A percentile compares a stretch with the other conserved stretches of the same genome.
phyloP scores from a whole-genome alignment of 2,329 filamentous ascomycete genomes.

The Cercospora canescens region DNA sequence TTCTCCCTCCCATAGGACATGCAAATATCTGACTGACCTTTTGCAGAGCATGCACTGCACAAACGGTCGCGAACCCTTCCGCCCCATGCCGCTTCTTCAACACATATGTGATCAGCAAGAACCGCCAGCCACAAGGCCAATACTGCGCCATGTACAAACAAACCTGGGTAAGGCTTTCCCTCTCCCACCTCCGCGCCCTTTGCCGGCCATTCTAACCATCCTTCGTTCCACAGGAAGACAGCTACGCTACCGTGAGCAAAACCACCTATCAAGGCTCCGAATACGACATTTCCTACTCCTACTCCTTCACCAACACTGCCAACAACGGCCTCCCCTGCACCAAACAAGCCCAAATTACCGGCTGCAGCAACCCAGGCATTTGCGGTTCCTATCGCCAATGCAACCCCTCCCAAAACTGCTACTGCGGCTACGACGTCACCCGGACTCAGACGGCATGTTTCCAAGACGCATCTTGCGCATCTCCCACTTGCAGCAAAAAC shows the following conservation, averaged over 20 bases:
- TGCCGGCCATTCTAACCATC: background rate
- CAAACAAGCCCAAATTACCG: background rate
- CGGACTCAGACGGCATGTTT: background rate
- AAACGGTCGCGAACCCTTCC: background rate
- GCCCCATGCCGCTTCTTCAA: constrained; percentile 24
- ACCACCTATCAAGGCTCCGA: constrained; percentile 3
- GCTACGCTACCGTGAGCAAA: background rate
- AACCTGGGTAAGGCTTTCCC: constrained; percentile 13
- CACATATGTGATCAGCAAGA: constrained; percentile 22
- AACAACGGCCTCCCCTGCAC: constrained; percentile 10
- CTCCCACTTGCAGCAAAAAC: constrained; percentile 4
- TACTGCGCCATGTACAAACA: constrained; percentile 26
- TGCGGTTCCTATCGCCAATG: constrained; percentile 5
- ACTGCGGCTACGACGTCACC: constrained; percentile 3
- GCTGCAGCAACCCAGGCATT: background rate
- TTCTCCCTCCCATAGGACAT: background rate
- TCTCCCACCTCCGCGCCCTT: background rate
- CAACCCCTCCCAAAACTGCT: constrained; percentile 6
- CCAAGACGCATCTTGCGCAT: background rate
- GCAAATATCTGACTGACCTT: constrained; percentile 10
- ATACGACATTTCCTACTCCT: constrained; percentile 10
- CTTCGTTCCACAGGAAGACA: background rate
- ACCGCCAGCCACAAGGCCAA: constrained; percentile 22
- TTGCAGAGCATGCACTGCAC: constrained; percentile 4
- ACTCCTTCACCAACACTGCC: constrained; percentile 7